phyloP scores from a whole-genome alignment of 1,284 basidiomycete genomes.

The Agaricales sp. region DNA sequence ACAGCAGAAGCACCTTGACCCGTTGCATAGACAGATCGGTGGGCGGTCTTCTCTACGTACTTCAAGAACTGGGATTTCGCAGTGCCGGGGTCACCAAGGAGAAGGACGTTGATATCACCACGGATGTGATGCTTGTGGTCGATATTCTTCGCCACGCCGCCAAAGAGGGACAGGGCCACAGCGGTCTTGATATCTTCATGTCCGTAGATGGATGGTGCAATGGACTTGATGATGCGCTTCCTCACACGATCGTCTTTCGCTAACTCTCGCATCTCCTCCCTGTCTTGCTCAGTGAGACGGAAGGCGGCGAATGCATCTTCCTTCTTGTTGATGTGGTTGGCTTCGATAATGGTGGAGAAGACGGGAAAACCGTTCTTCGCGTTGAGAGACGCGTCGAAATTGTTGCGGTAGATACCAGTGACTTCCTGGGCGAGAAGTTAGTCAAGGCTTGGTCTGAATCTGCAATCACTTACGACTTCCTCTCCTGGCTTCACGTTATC shows the following conservation, averaged over 20 bases:
- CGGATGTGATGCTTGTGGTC: constrained; percentile 94
- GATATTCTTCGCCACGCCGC: constrained; percentile 91
- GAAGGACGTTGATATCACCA: constrained; percentile 94
- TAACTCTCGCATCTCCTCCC: constrained; percentile 81
- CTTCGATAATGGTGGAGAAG: constrained; percentile 96
- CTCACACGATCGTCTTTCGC: constrained; percentile 89
- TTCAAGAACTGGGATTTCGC: constrained; percentile 99
- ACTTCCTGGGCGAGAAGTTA: constrained; percentile 56
- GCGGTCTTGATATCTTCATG: constrained; percentile 99
- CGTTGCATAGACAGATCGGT: constrained; percentile 95
- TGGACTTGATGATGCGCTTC: constrained; percentile 96
- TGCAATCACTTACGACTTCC: constrained; percentile 84
- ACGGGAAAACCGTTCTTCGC: constrained; percentile 99
- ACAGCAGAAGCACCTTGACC: constrained; percentile 97
- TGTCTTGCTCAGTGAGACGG: constrained; percentile 94
- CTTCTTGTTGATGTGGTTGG: constrained; percentile 97
- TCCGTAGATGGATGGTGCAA: constrained; percentile 97
- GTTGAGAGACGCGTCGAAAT: constrained; percentile 97
- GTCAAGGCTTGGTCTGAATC: too few species aligned
- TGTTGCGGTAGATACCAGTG: constrained; percentile 97
- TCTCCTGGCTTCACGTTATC: constrained; percentile 97
- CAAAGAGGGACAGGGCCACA: constrained; percentile 88
- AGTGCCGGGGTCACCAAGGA: constrained; percentile 96
- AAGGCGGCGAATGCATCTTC: constrained; percentile 94
- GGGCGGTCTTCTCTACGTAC: constrained; percentile 98